phyloP scores from a whole-genome alignment of 345 rosid genomes.

The Dimocarpus longan region DNA sequence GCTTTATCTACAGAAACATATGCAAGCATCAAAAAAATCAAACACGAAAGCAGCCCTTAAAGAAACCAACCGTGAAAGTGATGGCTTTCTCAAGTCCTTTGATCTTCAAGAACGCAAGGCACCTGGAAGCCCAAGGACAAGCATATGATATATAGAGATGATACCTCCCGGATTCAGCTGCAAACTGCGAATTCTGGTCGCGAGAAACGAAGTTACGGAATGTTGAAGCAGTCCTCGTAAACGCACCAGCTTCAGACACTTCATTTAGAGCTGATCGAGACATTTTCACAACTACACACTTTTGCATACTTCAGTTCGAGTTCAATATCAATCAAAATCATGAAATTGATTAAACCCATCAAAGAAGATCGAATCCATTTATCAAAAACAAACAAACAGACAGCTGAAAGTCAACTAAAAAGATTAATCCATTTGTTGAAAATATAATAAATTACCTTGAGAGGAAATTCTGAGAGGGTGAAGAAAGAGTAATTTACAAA shows the following conservation, averaged over 20 bases:
- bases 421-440: not conserved
- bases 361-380: not conserved
- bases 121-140: slow-evolving; percentile 95
- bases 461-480: not conserved
- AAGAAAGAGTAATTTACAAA: not conserved
- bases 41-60: not conserved
- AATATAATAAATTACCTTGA: not conserved
- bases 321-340: not conserved
- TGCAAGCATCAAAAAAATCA: not conserved
- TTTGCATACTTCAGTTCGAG: not conserved
- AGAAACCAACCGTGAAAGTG: slow-evolving; percentile 63
- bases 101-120: slow-evolving; percentile 77
- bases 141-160: slow-evolving; percentile 95
- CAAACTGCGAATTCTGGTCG: slow-evolving; percentile 67
- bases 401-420: not conserved
- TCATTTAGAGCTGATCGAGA: slow-evolving; percentile 84
- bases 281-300: slow-evolving; percentile 38
- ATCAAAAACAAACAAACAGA: not conserved
- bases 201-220: slow-evolving; percentile 69
- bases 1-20: not conserved
- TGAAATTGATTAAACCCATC: not conserved
- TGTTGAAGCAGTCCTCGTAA: slow-evolving; percentile 75
- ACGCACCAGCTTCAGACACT: slow-evolving; percentile 74
- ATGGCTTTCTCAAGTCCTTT: slow-evolving; percentile 86
- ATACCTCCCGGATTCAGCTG: slow-evolving; percentile 84